Evolutionary conservation across 495 filamentous ascomycete genomes (phyloP), one percentile per base, ranked within the genome.

Genomic region (Neurospora sp.): DNA sequence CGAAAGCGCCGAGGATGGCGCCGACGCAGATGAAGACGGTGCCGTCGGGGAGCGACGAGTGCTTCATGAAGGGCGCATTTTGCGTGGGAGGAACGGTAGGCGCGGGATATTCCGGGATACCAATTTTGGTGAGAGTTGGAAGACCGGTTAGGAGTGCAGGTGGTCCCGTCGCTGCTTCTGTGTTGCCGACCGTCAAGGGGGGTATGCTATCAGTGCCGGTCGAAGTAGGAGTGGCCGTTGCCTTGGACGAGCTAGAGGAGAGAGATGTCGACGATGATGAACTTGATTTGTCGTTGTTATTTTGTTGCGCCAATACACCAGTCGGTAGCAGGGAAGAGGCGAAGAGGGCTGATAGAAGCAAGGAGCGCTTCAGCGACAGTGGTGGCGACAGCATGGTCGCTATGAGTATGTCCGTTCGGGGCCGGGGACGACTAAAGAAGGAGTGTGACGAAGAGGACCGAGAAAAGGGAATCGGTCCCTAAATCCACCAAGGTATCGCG

Each of bases 21-120:
- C 96, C 96, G 22, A 98, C 96, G 48, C 87, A 90, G 78, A 99
- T 99, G 84, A 99, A 99, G 40, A 99, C 90, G 35, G 96, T 98
- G 20, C 96, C 96, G 82, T 98, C 93, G 0, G 96, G 96, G 9
- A 94, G 86, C 61, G 85, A 91, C n/a, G 93, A 94, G 78, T 91
- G 91, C 77, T 96, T 93, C 94, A 99, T 97, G 79, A 93, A 99
- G 38, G 96, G 96, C 31, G 96, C 96, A 80, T 90, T 87, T 12
- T 88, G 85, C 2, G 92, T 97, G 12, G 93, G 91, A 5, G 96
- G 96, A 44, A 97, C 89, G 18, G 87, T 87, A 4, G 93, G 83
- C 6, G 89, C 79, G 10, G 91, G 89, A 74, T 88, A 89, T 12
- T 83, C 85, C 65, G 82, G 77, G 69, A 81, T 77, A 48, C 31